Evolutionary conservation across 2,329 filamentous ascomycete genomes (phyloP), one percentile per base, ranked within the genome.

Genomic region (Lasiodiplodia sp.): DNA sequence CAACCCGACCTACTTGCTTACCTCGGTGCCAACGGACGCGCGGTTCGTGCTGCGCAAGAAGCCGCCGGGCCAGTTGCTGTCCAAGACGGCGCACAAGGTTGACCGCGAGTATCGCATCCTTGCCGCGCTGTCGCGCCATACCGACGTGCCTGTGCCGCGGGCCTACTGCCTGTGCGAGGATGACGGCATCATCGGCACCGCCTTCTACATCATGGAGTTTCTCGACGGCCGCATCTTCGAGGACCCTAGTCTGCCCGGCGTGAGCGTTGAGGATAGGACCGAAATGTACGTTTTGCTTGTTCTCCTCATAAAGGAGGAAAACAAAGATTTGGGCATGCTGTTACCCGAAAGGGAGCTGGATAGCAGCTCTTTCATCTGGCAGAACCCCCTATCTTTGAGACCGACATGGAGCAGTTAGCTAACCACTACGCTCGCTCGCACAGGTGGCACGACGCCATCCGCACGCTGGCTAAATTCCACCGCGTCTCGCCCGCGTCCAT

Each of bases 151-250:
- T 0, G 93, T 97, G 0, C 96, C 96, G 4, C 90, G 87, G 78
- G 88, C 93, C 12, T 91, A 93, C 79, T 91, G 90, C 75, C 87
- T 98, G 21, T 99, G 96, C 82, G 91, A 96, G 79, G 94, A 98
- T 81, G 83, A 85, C 51, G 82, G 81, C 68, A 85, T 98, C 47
- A 85, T 98, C 71, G 96, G 94, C 68, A 98, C 94, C 8, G 88
- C 94, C 6, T 99, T 98, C 80, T 98, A 99, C 82, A 90, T 98
- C 76, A 98, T 99, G 96, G 90, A 93, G 78, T 98, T 96, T 78
- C 86, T 98, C 70, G 92, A 97, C 76, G 96, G 96, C 23, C 90
- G 96, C 75, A 97, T 97, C 81, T 93, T 98, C 76, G 92, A 95
- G 76, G 93, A 98, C 80, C 91, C 94, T 53, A 84, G 90, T 38